Evolutionary conservation across 2,329 filamentous ascomycete genomes (phyloP), one percentile per base, ranked within the genome.

Genomic region (Colletotrichum trifolii): DNA sequence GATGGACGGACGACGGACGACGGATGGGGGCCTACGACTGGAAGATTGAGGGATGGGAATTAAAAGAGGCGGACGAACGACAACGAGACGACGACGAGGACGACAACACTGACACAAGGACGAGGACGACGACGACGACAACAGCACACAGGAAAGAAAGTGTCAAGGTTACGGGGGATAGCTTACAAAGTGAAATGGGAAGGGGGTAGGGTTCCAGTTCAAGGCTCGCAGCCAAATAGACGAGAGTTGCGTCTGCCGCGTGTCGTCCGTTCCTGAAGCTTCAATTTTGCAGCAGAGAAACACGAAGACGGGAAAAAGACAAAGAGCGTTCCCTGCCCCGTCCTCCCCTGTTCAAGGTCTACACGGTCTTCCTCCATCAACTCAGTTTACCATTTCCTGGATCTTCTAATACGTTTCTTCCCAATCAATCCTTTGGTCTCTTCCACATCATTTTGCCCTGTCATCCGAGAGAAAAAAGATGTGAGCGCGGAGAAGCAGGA

Each of bases 121-220:
- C 25, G 25, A 5, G 25, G 25, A 25, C 25, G 25, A 25, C 25
- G 25, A 5, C 15, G 42, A 43, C 42, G 42, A 15, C 13, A 12
- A 15, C 42, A 13, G 12, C 13, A 15, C 15, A 43, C 42, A 9
- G 42, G 42, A 43, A 43, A 15, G 8, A 43, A 15, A 43, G 13
- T 43, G 8, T n/a, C n/a, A 38, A 45, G 53, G 48, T 33, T 17
- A 60, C 43, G 45, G 40, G 53, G 53, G 38, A 33, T 25, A 25
- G 25, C 25, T 25, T 4, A 25, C 25, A 25, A 38, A 57, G 54
- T 56, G 52, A 33, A 45, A 60, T 36, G 45, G 43, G 43, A 53
- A 65, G 52, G 40, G 52, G 52, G 35, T 15, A 54, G 40, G 34
- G 35, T 36, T 33, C 8, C 11, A 10, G 48, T 36, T 45, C 34